Conservation (phyloP, 2,329 filamentous ascomycete genomes). For the Pseudogymnoascus pannorum region DNA sequence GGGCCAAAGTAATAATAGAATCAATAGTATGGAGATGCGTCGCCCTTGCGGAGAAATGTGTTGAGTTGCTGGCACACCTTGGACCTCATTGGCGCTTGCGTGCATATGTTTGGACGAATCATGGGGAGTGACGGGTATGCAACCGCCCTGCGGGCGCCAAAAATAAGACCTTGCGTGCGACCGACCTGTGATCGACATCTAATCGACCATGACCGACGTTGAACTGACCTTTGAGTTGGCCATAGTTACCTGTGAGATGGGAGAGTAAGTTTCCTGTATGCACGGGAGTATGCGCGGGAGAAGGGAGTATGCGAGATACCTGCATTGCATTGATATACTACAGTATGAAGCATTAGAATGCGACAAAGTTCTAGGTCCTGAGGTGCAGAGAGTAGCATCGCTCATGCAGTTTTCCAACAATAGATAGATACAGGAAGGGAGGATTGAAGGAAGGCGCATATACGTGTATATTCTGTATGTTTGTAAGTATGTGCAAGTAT, state of each 20-base stretch:
- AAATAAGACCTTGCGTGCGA: background rate
- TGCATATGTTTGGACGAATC: constrained; percentile 7
- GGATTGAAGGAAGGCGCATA: background rate
- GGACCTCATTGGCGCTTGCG: background rate
- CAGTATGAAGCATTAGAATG: background rate
- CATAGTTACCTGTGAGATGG: background rate
- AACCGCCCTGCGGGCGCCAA: constrained; percentile 1
- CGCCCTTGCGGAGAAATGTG: background rate
- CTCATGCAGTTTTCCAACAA: background rate
- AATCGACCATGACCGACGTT: background rate
- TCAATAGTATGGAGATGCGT: background rate
- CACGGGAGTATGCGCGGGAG: constrained; percentile 7
- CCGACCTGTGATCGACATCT: background rate
- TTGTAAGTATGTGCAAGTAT: background rate
- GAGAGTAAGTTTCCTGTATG: constrained; percentile 1
- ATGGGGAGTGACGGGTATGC: background rate
- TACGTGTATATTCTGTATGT: background rate
- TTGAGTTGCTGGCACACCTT: background rate
- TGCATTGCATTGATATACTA: background rate
- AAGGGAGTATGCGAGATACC: constrained; percentile 5
- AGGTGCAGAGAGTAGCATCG: background rate
- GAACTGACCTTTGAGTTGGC: constrained; percentile 2
- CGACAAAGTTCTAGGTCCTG: background rate
- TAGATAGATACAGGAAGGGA: background rate
- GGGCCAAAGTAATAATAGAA: constrained; percentile 8